These are phyloP conservation scores for Linum lewisii DNA, from an alignment of 345 rosid species.

Conservation along the genomic window DNA sequence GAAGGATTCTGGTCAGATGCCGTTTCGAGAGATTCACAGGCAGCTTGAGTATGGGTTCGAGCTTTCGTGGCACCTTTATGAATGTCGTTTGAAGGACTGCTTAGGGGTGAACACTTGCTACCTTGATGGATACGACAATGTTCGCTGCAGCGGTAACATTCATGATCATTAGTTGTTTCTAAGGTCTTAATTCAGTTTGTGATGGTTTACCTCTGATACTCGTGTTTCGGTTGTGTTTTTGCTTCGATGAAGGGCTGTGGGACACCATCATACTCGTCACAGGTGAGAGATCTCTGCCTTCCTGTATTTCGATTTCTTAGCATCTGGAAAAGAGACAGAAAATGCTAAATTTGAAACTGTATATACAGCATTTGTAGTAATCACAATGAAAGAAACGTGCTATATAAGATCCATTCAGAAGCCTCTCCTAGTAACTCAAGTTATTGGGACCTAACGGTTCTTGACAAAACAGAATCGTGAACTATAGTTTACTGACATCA, in stretches of 20 bases:
- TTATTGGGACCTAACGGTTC: too few relatives aligned
- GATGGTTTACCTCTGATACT: background rate
- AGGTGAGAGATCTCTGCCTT: background rate
- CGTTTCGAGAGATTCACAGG: background rate
- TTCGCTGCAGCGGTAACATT: conserved; percentile 5
- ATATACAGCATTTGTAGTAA: too few relatives aligned
- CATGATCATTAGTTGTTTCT: background rate
- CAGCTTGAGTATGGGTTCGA: conserved; percentile 5
- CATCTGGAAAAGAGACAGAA: background rate
- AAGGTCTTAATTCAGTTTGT: background rate
- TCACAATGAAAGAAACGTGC: too few relatives aligned
- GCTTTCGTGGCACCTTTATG: conserved; percentile 7
- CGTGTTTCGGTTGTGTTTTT: background rate
- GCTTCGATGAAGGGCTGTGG: background rate
- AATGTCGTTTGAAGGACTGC: background rate
- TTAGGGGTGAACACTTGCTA: background rate
- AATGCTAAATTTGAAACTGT: too few relatives aligned
- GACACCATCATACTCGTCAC: background rate
- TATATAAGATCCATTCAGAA: too few relatives aligned
- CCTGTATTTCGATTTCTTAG: background rate
- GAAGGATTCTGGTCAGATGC: background rate
- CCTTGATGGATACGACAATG: background rate
- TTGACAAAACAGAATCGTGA: too few relatives aligned
- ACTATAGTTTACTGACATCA: too few relatives aligned
- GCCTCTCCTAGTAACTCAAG: too few relatives aligned